These are phyloP conservation scores for Leccinellum luteum DNA, from an alignment of 768 basidiomycete genomes.

Conservation along the genomic window DNA sequence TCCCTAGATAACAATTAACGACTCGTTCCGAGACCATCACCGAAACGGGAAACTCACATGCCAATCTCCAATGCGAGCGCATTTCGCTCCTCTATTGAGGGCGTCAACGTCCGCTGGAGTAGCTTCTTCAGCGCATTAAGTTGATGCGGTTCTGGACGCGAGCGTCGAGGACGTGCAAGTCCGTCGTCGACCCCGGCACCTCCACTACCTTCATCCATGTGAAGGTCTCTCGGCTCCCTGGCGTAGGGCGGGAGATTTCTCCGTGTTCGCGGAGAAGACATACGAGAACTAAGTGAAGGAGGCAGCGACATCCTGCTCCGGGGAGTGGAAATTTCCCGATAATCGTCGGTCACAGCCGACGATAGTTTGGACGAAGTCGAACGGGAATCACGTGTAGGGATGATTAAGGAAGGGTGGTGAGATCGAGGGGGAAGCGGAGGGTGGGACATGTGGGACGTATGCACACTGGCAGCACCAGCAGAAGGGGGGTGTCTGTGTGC, in stretches of 20 bases:
- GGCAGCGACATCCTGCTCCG: conserved; percentile 33
- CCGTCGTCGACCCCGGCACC: conserved; percentile 26
- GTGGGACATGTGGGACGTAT: conserved; percentile 12
- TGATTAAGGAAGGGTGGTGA: conserved; percentile 30
- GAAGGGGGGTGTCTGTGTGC: conserved; percentile 15
- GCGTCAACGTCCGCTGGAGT: conserved; percentile 64
- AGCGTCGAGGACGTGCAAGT: conserved; percentile 59
- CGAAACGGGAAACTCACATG: conserved; percentile 49
- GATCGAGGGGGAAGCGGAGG: conserved; percentile 25
- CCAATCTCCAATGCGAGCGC: conserved; percentile 73
- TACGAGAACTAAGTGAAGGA: conserved; percentile 25
- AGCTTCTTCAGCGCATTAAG: conserved; percentile 72
- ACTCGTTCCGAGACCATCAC: not conserved
- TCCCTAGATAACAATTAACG: conserved; percentile 47
- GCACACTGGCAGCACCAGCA: conserved; percentile 2
- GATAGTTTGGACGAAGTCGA: conserved; percentile 11
- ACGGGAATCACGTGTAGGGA: conserved; percentile 21
- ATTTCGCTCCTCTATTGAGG: conserved; percentile 77
- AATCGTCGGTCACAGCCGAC: conserved; percentile 16
- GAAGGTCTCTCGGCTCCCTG: conserved; percentile 27
- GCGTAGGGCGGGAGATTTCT: conserved; percentile 27
- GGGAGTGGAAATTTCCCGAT: conserved; percentile 18
- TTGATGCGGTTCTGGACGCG: conserved; percentile 77
- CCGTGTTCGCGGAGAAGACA: conserved; percentile 31
- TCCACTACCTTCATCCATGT: conserved; percentile 26